Percentiles rank a stretch among this genome's conserved stretches.
phyloP scores from a whole-genome alignment of 768 basidiomycete genomes.

The Auricularia sp. region DNA sequence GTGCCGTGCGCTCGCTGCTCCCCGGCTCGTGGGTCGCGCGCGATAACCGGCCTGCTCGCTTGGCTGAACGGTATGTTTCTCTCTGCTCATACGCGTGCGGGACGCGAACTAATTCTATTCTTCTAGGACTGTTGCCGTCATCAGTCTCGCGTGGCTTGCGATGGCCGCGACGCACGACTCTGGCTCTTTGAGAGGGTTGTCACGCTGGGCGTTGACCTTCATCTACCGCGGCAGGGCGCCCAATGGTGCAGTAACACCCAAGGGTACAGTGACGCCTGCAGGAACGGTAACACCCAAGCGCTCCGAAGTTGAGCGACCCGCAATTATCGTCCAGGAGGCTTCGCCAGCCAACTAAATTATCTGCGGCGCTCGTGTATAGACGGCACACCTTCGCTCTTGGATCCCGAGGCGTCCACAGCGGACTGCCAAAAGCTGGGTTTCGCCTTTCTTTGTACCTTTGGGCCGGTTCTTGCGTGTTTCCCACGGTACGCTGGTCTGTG shows the following conservation, averaged over 20 bases:
- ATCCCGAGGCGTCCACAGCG: no score
- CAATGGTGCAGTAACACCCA: background rate
- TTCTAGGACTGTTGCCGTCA: constrained; percentile 15
- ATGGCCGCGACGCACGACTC: constrained; percentile 55
- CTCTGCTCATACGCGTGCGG: background rate
- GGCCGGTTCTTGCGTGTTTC: no score
- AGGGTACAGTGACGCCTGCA: background rate
- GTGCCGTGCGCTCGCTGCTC: constrained; percentile 55
- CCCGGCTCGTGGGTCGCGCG: constrained; percentile 44
- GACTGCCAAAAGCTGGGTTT: no score
- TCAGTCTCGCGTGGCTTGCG: constrained; percentile 57
- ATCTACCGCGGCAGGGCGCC: constrained; percentile 25
- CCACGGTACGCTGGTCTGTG: no score
- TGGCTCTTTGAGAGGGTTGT: constrained; percentile 59
- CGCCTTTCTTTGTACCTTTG: no score
- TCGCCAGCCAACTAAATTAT: no score
- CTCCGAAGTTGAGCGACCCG: no score
- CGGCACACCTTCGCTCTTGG: no score
- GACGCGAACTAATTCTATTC: background rate
- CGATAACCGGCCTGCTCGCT: constrained; percentile 28
- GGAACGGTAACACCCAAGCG: no score
- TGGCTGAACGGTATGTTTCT: constrained; percentile 45
- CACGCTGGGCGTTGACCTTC: constrained; percentile 62
- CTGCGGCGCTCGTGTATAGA: no score
- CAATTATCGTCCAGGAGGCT: no score